Evolutionary conservation across 345 rosid genomes (phyloP).

Genomic region (Cardiospermum halicacabum): DNA sequence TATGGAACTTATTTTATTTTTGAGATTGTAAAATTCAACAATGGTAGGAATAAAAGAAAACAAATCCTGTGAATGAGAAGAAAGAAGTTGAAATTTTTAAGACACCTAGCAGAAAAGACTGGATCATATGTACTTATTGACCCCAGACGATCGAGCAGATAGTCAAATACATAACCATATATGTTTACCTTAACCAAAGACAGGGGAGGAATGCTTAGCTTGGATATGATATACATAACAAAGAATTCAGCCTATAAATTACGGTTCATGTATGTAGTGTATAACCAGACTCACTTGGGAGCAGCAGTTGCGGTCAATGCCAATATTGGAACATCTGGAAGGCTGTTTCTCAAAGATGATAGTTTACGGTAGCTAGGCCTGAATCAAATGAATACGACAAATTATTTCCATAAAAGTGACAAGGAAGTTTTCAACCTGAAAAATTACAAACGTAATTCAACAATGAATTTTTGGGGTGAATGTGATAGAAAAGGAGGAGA

Average conservation of each 20-base stretch:
- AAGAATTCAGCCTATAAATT: not conserved
- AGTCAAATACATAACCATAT: not conserved
- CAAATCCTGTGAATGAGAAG: not conserved
- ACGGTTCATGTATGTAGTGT: not conserved
- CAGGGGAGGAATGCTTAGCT: not conserved
- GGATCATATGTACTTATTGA: not conserved
- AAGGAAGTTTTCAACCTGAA: conserved; percentile 5
- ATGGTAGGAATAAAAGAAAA: not conserved
- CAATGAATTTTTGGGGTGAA: not conserved
- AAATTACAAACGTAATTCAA: not conserved
- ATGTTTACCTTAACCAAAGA: not conserved
- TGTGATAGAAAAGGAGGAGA: not conserved
- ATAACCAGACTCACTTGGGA: conserved; percentile 62
- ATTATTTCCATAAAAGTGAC: not conserved
- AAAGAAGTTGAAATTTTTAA: not conserved
- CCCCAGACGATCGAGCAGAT: not conserved
- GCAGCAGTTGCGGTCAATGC: conserved; percentile 97
- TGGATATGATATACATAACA: not conserved
- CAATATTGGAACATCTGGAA: conserved; percentile 79
- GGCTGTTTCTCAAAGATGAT: conserved; percentile 64
- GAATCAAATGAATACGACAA: conserved; percentile 6
- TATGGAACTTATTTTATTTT: not conserved
- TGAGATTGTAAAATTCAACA: not conserved
- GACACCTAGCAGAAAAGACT: not conserved
- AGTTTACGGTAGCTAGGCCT: conserved; percentile 91